Evolutionary conservation across 176 grass and related monocot genomes (phyloP), one percentile per base, ranked within the genome.

Genomic region (Eremochloa ophiuroides): DNA sequence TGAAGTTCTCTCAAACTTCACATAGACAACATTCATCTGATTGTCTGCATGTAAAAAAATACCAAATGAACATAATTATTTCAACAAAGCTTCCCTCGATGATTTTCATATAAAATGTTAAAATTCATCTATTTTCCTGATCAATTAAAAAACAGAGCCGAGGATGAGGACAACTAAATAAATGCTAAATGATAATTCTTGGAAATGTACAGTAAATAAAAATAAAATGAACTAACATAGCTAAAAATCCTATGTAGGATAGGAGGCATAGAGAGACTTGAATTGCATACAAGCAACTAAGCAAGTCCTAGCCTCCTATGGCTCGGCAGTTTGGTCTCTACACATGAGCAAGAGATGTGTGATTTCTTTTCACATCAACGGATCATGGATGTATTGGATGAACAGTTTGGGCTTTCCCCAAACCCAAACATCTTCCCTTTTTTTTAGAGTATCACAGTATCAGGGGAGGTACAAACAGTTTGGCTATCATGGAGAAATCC

Each of bases 1-100:
- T 87, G 87, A 98, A 98, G 87, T 86, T 89, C 67, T 93, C 92
- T 16, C 95, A 98, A 46, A 98, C 74, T 82, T 98, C 95, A 37
- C 90, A 88, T 10, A 98, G 74, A 60, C 92, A 86, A 18, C 86
- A 91, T 73, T 95, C 95, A 80, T 98, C 95, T 44, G 92, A 82
- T 88, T 98, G 92, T 86, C 95, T 98, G 86, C 66, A 85, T 60
- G 41, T 65, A 66, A 80, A 76, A n/a, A 82, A 51, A 51, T 17
- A 51, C 48, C 48, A 51, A 51, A 20, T 51, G 7, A 77, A 83
- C 37, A 60, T 25, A 58, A 72, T 4, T 28, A 82, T 62, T 80
- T 75, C 66, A 78, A 20, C 41, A 80, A 43, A 80, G 34, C 18
- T 35, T 69, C 37, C 56, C n/a, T 39, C 28, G 4, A 12, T 61